phyloP scores from a whole-genome alignment of 495 filamentous ascomycete genomes.

The Talaromyces wortmannii region DNA sequence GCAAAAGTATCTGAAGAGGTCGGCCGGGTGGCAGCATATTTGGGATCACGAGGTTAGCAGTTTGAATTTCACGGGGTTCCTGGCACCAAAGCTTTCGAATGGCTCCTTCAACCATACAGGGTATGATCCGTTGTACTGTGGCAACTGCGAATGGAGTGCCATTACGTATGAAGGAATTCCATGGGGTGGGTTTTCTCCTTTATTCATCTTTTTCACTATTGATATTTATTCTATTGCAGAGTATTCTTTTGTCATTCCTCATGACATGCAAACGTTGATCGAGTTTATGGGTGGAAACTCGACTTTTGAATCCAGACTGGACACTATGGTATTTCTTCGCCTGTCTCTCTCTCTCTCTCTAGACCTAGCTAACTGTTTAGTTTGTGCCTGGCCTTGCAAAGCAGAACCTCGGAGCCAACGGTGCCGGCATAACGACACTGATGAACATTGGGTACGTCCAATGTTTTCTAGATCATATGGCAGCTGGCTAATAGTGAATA shows the following conservation, averaged over 20 bases:
- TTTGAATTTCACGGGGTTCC: constrained; percentile 51
- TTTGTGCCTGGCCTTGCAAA: constrained; percentile 26
- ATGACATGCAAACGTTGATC: constrained; percentile 56
- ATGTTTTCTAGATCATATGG: background rate
- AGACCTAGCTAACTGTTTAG: constrained; percentile 9
- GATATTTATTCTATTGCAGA: constrained; percentile 35
- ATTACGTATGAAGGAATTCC: constrained; percentile 30
- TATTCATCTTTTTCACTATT: background rate
- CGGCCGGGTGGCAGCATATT: constrained; percentile 59
- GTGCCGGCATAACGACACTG: constrained; percentile 29
- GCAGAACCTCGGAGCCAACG: constrained; percentile 24
- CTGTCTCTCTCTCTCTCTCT: background rate
- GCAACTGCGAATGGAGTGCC: constrained; percentile 54
- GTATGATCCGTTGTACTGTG: constrained; percentile 56
- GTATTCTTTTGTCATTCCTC: constrained; percentile 58
- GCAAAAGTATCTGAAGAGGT: constrained; percentile 49
- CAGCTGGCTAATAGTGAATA: background rate
- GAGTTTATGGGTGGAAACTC: constrained; percentile 48
- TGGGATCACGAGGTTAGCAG: constrained; percentile 49
- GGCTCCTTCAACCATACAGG: constrained; percentile 43
- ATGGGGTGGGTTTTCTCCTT: constrained; percentile 22
- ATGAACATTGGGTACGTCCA: constrained; percentile 42
- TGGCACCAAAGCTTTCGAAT: constrained; percentile 49
- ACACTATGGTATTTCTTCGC: constrained; percentile 24
- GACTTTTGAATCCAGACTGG: constrained; percentile 49